Evolutionary conservation across 352 stramenopile species (phyloP).

Genomic region (Globisporangium barbulae): DNA sequence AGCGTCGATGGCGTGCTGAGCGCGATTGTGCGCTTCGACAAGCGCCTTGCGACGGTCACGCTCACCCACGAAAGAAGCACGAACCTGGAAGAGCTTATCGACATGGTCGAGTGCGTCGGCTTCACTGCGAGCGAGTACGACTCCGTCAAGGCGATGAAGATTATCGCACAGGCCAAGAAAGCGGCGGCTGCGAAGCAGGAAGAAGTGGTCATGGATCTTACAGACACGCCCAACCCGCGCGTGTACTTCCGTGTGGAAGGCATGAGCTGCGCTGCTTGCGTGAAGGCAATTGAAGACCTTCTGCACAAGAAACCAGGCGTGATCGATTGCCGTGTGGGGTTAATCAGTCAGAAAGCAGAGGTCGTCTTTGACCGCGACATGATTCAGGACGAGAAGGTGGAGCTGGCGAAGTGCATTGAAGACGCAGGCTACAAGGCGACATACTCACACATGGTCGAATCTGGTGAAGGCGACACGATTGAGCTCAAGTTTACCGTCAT

Average conservation of each 20-base stretch:
- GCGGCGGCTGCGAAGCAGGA: slow-evolving; percentile 24
- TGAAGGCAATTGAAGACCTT: slow-evolving; percentile 85
- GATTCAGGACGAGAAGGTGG: slow-evolving; percentile 45
- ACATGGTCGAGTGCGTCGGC: slow-evolving; percentile 77
- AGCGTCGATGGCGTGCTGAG: slow-evolving; percentile 67
- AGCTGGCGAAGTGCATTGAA: slow-evolving; percentile 60
- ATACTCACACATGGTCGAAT: slow-evolving; percentile 74
- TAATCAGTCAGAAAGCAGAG: slow-evolving; percentile 87
- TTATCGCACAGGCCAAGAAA: slow-evolving; percentile 46
- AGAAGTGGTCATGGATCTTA: slow-evolving; percentile 30
- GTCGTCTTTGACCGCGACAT: slow-evolving; percentile 76
- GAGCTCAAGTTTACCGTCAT: slow-evolving; percentile 76
- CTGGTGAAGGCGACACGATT: slow-evolving; percentile 71
- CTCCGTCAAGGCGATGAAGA: slow-evolving; percentile 43
- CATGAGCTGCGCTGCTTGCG: slow-evolving; percentile 85
- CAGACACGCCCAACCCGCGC: slow-evolving; percentile 46
- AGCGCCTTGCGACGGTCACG: slow-evolving; percentile 59
- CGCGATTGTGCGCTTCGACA: slow-evolving; percentile 73
- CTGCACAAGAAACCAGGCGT: slow-evolving; percentile 60
- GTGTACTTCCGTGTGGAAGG: slow-evolving; percentile 82
- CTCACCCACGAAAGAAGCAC: slow-evolving; percentile 39
- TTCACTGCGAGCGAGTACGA: slow-evolving; percentile 62
- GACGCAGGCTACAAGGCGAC: slow-evolving; percentile 76
- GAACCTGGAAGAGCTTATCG: slow-evolving; percentile 60
- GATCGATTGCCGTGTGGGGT: slow-evolving; percentile 70